phyloP scores from a whole-genome alignment of 2,329 filamentous ascomycete genomes.

The Colletotrichum zoysiae region DNA sequence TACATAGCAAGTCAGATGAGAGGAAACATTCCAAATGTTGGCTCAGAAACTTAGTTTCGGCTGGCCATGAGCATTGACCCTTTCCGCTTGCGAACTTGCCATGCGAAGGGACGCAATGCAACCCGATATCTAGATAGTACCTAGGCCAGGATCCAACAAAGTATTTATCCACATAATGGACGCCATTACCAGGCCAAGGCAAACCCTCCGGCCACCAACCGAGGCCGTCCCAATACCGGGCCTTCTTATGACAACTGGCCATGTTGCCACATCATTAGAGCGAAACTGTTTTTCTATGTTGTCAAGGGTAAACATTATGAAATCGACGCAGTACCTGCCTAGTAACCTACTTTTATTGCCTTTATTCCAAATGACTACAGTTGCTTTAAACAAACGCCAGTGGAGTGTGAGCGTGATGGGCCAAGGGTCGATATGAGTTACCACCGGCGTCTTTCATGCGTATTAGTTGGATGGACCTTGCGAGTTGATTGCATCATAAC shows the following conservation, averaged over 20 bases:
- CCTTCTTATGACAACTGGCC: slow-evolving; percentile 7
- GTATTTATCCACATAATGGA: background rate
- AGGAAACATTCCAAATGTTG: slow-evolving; percentile 23
- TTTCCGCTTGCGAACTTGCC: background rate
- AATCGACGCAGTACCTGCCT: slow-evolving; percentile 13
- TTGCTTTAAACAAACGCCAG: background rate
- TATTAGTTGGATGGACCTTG: slow-evolving; percentile 4
- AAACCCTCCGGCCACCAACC: slow-evolving; percentile 8
- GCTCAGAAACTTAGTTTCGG: slow-evolving; percentile 18
- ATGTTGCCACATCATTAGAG: background rate
- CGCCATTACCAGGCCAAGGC: slow-evolving; percentile 8
- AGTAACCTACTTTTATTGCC: background rate
- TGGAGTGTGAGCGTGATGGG: background rate
- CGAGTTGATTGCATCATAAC: background rate
- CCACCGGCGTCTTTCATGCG: slow-evolving; percentile 52
- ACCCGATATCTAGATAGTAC: background rate
- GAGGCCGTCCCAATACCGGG: slow-evolving; percentile 11
- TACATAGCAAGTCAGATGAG: background rate
- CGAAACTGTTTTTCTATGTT: background rate
- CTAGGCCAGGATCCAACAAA: slow-evolving; percentile 4
- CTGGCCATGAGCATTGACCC: slow-evolving; percentile 15
- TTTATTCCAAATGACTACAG: background rate
- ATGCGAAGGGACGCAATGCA: background rate
- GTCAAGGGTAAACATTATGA: background rate
- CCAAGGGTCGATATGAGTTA: slow-evolving; percentile 32